Base-by-base conservation (phyloP, 2,329 filamentous ascomycete genomes). In the Apiospora sp. region DNA sequence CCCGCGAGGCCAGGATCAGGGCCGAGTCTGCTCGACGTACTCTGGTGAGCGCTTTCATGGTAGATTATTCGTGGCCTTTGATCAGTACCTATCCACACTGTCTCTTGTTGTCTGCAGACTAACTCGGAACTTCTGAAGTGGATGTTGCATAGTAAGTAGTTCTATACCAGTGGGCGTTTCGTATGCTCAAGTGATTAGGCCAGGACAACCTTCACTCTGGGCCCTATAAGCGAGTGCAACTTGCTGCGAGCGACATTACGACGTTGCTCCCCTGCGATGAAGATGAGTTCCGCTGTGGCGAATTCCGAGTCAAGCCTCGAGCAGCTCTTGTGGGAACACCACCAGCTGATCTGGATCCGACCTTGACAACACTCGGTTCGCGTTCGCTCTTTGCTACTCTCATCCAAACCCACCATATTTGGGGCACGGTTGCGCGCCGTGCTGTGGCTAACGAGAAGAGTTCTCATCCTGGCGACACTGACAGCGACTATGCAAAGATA, bases 141-240 rank as follows among this genome's bases (percentile, higher is more conserved):
- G 88, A 89, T 90, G 87, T 77, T 90, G 46, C 86, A 90, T 76
- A 89, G 85, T 82, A 72, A 75, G 81, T 79, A 48, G 22, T 37
- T 8, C 54, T 3, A 7, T 12, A 37, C 54, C 30, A 46, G 74
- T 68, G 8, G 34, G 19, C 44, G 51, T 14, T n/a, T 61, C 3
- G 19, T 22, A n/a, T 37, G 30, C 37, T 54, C 22, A 48, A 14
- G 19, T 70, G 22, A 30, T 19, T 44, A 84, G 82, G 85, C 75
- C 88, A 90, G 76, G 88, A 90, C 74, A 89, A 88, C 74, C 81
- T 90, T 34, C 87, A 89, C 74, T 88, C 87, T 0, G 86, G 87
- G 0, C 86, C 87, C 3, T 81, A 82, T 43, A 87, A 86, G 14
- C 87, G 88, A 3, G 83, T 88, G 2, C 86, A 87, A 0, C 81